Base-by-base conservation (phyloP, 371 early-diverging fungal genomes). In the Quaeritorhiza haematococci region DNA sequence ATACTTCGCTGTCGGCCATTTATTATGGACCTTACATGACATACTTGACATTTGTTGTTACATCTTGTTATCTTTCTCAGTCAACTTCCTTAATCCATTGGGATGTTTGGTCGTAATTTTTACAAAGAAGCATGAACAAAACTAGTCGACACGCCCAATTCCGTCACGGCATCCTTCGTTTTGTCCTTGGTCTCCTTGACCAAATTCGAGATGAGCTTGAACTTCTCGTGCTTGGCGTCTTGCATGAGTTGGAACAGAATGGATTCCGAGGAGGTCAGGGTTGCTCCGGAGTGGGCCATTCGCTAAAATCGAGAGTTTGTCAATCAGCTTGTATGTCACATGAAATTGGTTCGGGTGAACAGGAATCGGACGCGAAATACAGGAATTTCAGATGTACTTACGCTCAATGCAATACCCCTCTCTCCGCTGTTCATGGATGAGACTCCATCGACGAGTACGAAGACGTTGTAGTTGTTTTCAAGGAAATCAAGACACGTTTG, bases 401-500 rank as follows among this genome's bases (percentile, higher is more conserved):
- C 89, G 52, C 80, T 71, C 57, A 95, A 55, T 0, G 95, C 94
- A 61, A 92, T 82, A n/a, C 79, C 76, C 59, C 88, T 86, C 69
- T 96, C 96, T 8, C 83, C 84, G 28, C 66, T 58, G 65, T 94
- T 92, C 69, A 85, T 86, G 33, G 93, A 91, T 4, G 92, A 92
- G 7, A 94, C 88, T 35, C 92, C 97, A 68, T 95, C 96, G 0
- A 88, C 86, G 42, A 94, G 70, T 26, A 96, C 86, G 65, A 88
- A 84, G 46, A 93, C 94, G 62, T 89, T 83, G 58, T 79, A 78
- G 55, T 85, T 45, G 33, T 80, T 69, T 33, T 87, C 87, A 34
- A 91, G 65, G 8, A 96, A 69, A 42, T 95, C 97, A 58, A 96
- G 74, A 15, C 91, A 88, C 1, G 96, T 93, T 73, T 96, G 95